A percentile compares a stretch with the other conserved stretches of the same genome.
phyloP scores from a whole-genome alignment of 192 early-diverging fungal genomes.

The Mycoemilia scoparia region DNA sequence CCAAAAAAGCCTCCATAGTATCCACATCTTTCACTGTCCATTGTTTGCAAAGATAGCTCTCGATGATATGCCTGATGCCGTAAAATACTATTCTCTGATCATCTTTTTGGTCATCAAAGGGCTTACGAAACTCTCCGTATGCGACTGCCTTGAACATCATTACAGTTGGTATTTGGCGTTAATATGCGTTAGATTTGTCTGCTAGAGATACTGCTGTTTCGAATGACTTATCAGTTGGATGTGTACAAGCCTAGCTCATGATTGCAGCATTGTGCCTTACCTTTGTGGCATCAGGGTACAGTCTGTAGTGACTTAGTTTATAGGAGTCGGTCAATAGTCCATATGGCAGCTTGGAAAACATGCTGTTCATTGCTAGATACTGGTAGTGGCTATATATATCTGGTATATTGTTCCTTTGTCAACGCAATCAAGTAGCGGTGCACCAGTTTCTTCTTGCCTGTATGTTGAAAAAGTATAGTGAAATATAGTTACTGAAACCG shows the following conservation, averaged over 20 bases:
- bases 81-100: conserved; percentile 68
- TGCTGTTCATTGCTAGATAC: too few relatives aligned
- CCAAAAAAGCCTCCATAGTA: conserved; percentile 46
- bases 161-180: too few relatives aligned
- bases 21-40: conserved; percentile 58
- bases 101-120: conserved; percentile 39
- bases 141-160: conserved; percentile 59
- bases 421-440: too few relatives aligned
- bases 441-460: too few relatives aligned
- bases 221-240: too few relatives aligned
- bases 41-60: conserved; percentile 43
- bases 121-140: conserved; percentile 62
- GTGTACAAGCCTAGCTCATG: neutral
- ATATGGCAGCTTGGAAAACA: conserved; percentile 42
- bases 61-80: conserved; percentile 72
- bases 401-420: too few relatives aligned
- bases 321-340: conserved; percentile 69
- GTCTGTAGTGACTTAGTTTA: conserved; percentile 55
- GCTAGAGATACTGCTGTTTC: too few relatives aligned
- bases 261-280: too few relatives aligned
- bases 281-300: conserved; percentile 53
- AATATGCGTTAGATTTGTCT: too few relatives aligned
- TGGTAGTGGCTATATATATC: too few relatives aligned
- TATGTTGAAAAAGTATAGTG: too few relatives aligned
- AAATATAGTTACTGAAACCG: too few relatives aligned